Base-by-base conservation (phyloP, 768 basidiomycete genomes). In the Russula lepida region DNA sequence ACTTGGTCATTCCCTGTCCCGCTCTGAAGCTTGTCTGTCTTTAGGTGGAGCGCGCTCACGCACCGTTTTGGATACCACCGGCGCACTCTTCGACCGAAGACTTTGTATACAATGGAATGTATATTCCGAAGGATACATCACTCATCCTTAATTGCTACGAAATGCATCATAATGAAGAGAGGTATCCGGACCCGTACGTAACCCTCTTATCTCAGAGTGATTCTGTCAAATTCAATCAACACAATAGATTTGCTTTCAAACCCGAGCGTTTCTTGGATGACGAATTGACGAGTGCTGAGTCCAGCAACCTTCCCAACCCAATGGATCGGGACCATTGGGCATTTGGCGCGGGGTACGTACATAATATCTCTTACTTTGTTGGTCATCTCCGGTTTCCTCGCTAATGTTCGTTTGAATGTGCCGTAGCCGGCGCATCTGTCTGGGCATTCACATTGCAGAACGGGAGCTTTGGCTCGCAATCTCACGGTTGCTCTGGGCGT, bases 251-350 rank as follows among this genome's bases (percentile, higher is more conserved):
- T 55, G 46, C 64, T 0, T 72, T 72, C 66, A 71, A 78, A 71
- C 78, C 79, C n/a, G 77, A 81, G 12, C 73, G 79, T 2, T 81
- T 76, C 66, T 59, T 79, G 35, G 68, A 71, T 21, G 77, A 81
- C 60, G 59, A 62, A 0, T 71, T 71, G 9, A 68, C 71, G 19
- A 74, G 73, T 21, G 74, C 76, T 1, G 78, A 79, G 55, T 79
- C 78, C 3, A 76, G 77, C 17, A 77, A 78, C 41, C 67, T 76
- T 25, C 50, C 72, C 2, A 71, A 80, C 60, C 71, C 77, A 8
- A 71, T 71, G 63, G 71, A 81, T 54, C 74, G 79, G 39, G 79
- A 81, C 61, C 77, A 81, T 58, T 81, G 79, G 79, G 74, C 74
- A 68, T 81, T 79, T 55, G 79, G 79, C 17, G 78, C 69, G 1